phyloP scores from a whole-genome alignment of 2,329 filamentous ascomycete species.

The Neurospora sp. region DNA sequence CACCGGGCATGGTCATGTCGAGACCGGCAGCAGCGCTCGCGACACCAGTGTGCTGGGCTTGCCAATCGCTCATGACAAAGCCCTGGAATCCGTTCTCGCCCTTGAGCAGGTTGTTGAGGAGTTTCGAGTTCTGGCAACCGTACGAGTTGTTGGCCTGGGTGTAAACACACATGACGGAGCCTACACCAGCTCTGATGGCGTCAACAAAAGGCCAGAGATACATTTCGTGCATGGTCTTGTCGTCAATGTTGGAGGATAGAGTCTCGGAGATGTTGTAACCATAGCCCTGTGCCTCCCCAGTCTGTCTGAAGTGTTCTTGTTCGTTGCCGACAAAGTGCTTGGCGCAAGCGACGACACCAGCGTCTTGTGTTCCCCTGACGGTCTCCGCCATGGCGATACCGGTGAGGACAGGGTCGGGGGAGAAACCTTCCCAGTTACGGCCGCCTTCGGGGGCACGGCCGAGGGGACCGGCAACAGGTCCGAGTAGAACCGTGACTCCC shows the following conservation, averaged over 20 bases:
- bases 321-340: slow-evolving; percentile 65
- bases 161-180: slow-evolving; percentile 42
- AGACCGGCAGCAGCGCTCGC: slow-evolving; percentile 60
- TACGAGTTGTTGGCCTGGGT: slow-evolving; percentile 58
- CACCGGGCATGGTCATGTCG: slow-evolving; percentile 85
- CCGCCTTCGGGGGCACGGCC: slow-evolving; percentile 59
- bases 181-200: slow-evolving; percentile 45
- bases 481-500: slow-evolving; percentile 64
- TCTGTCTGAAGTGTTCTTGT: slow-evolving; percentile 68
- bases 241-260: slow-evolving; percentile 43
- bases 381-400: slow-evolving; percentile 64
- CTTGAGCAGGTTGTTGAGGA: slow-evolving; percentile 54
- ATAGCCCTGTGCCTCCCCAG: slow-evolving; percentile 41
- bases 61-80: slow-evolving; percentile 47
- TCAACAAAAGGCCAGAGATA: slow-evolving; percentile 58
- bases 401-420: slow-evolving; percentile 65
- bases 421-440: slow-evolving; percentile 62
- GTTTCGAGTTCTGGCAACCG: slow-evolving; percentile 53
- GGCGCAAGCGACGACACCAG: slow-evolving; percentile 67
- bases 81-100: slow-evolving; percentile 60
- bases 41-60: slow-evolving; percentile 61
- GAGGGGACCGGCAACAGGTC: slow-evolving; percentile 63
- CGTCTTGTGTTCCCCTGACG: slow-evolving; percentile 69
- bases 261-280: slow-evolving; percentile 54
- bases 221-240: slow-evolving; percentile 50